A percentile compares a stretch with the other conserved stretches of the same genome.
Evolutionary conservation across 352 stramenopile species (phyloP).

Genomic region (Globisporangium uncinulatum): DNA sequence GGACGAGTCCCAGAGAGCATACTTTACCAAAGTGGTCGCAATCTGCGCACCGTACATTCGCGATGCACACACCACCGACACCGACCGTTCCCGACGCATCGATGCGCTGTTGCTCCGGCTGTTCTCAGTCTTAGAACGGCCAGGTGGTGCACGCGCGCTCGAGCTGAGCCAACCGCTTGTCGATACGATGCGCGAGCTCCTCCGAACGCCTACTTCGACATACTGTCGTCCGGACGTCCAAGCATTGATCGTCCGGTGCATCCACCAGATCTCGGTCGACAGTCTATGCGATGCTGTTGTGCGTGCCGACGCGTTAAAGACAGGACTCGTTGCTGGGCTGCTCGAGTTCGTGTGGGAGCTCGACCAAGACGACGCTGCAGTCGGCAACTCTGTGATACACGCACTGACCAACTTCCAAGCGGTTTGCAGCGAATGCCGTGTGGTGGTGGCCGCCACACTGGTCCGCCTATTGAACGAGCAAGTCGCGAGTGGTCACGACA

Average conservation of each 20-base stretch:
- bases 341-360: conserved; percentile 3
- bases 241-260: not conserved
- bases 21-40: not conserved
- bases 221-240: not conserved
- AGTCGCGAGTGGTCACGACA: not conserved
- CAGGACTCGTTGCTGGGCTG: not conserved
- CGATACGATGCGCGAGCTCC: not conserved
- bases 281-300: not conserved
- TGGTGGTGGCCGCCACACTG: not conserved
- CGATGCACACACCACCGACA: not conserved
- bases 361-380: not conserved
- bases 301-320: not conserved
- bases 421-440: not conserved
- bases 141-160: not conserved
- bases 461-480: not conserved
- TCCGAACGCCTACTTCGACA: not conserved
- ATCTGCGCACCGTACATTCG: not conserved
- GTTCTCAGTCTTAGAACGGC: not conserved
- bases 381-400: not conserved
- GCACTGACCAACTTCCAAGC: conserved; percentile 4
- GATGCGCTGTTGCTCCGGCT: not conserved
- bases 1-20: not conserved
- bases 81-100: not conserved
- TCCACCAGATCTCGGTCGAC: not conserved
- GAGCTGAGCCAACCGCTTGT: conserved; percentile 1